phyloP scores from a whole-genome alignment of 2,329 filamentous ascomycete genomes.

The Kalmusia sp. region DNA sequence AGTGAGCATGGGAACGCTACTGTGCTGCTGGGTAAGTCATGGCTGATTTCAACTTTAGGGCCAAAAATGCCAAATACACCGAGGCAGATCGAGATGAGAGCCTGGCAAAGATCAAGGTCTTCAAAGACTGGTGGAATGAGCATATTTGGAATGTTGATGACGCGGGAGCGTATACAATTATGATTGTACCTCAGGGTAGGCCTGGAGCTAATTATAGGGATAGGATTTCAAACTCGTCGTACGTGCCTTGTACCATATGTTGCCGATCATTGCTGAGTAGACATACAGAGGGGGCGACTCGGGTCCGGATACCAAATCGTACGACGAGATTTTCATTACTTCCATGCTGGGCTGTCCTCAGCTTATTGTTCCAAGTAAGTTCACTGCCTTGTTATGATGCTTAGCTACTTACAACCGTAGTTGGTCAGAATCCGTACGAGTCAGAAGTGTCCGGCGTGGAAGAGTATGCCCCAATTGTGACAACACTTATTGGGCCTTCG shows the following conservation, averaged over 20 bases:
- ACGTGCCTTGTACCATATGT: too few species aligned
- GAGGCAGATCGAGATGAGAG: background rate
- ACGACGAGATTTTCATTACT: background rate
- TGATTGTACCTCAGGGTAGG: background rate
- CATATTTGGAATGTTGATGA: background rate
- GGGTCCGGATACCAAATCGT: background rate
- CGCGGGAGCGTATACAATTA: background rate
- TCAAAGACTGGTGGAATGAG: background rate
- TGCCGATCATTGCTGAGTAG: too few species aligned
- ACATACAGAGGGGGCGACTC: background rate
- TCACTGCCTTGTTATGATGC: background rate
- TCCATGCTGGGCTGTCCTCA: background rate
- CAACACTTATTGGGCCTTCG: background rate
- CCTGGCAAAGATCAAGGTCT: background rate
- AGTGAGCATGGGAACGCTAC: background rate
- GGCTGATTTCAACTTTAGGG: background rate
- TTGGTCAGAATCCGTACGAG: background rate
- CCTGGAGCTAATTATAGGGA: background rate
- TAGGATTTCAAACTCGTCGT: too few species aligned
- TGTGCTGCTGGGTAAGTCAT: background rate
- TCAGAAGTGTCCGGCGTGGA: background rate
- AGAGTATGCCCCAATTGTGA: background rate
- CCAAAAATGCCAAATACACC: background rate
- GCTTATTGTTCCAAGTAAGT: background rate
- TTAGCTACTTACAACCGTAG: background rate